Evolutionary conservation across 805 yeast genomes (phyloP).

Genomic region (Yarrowia porcina): DNA sequence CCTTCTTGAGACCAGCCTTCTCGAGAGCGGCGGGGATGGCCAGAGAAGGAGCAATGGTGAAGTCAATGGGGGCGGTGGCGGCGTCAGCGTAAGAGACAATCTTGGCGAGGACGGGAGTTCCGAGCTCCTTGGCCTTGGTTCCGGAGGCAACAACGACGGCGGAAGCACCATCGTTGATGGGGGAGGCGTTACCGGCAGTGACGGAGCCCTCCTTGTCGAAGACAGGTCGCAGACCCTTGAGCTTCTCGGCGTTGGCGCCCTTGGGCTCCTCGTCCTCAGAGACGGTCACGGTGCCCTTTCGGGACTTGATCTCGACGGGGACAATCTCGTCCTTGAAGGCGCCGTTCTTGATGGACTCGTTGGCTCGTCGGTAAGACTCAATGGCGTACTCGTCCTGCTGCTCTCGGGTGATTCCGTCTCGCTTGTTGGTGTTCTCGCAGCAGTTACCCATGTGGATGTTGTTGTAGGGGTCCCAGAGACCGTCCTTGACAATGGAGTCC

Average conservation of each 20-base stretch:
- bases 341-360: constrained; percentile 64
- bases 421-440: constrained; percentile 89
- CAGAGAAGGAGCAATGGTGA: constrained; percentile 90
- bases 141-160: constrained; percentile 84
- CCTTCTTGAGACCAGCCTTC: constrained; percentile 63
- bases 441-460: constrained; percentile 88
- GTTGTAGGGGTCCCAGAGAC: constrained; percentile 84
- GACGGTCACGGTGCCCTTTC: constrained; percentile 68
- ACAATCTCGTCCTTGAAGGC: constrained; percentile 74
- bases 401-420: constrained; percentile 70
- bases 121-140: constrained; percentile 69
- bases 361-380: constrained; percentile 76
- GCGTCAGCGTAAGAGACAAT: constrained; percentile 94
- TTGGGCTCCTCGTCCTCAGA: constrained; percentile 72
- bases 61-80: constrained; percentile 85
- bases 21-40: constrained; percentile 90
- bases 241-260: constrained; percentile 66
- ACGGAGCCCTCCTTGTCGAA: constrained; percentile 93
- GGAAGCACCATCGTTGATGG: constrained; percentile 94
- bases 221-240: constrained; percentile 78
- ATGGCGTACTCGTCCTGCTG: constrained; percentile 84
- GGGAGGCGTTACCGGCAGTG: constrained; percentile 93
- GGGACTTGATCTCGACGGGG: constrained; percentile 69
- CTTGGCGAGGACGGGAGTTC: constrained; percentile 67
- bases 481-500: constrained; percentile 71